Evolutionary conservation across 139 green algal genomes (phyloP).

Genomic region (Closterium sp.): DNA sequence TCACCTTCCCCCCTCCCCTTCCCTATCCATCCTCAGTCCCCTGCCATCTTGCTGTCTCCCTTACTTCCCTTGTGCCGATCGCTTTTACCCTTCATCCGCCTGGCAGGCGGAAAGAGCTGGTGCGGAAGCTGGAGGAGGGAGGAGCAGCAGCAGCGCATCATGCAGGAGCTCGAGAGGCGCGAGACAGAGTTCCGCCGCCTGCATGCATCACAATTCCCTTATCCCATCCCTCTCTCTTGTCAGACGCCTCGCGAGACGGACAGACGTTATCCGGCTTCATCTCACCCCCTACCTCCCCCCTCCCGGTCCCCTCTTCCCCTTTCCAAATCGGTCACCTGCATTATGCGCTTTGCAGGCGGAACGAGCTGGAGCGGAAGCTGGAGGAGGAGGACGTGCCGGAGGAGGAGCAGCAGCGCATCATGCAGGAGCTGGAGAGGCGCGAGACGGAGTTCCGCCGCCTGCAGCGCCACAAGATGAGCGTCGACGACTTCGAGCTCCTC

Average conservation of each 20-base stretch:
- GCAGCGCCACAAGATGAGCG: conserved; percentile 77
- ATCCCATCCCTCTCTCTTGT: too few relatives aligned
- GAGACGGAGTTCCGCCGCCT: conserved; percentile 78
- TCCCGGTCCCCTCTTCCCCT: too few relatives aligned
- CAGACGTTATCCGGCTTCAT: too few relatives aligned
- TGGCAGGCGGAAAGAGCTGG: conserved; percentile 61
- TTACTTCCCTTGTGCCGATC: too few relatives aligned
- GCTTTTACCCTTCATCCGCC: neutral
- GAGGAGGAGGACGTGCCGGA: conserved; percentile 62
- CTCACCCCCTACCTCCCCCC: too few relatives aligned
- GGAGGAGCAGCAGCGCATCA: conserved; percentile 58
- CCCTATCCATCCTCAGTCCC: too few relatives aligned
- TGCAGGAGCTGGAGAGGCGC: conserved; percentile 71
- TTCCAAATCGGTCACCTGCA: too few relatives aligned
- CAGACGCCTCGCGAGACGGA: too few relatives aligned
- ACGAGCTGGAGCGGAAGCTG: conserved; percentile 72
- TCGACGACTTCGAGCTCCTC: conserved; percentile 94
- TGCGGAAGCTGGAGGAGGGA: conserved; percentile 69
- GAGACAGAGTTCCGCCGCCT: too few relatives aligned
- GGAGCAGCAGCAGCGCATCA: conserved; percentile 57
- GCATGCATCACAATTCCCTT: too few relatives aligned
- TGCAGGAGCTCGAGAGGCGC: conserved; percentile 70
- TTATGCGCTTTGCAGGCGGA: conserved; percentile 43
- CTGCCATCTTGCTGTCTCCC: too few relatives aligned
- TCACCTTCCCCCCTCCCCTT: too few relatives aligned